phyloP scores from a whole-genome alignment of 2,329 filamentous ascomycete genomes.

The Verruconis gallopava region DNA sequence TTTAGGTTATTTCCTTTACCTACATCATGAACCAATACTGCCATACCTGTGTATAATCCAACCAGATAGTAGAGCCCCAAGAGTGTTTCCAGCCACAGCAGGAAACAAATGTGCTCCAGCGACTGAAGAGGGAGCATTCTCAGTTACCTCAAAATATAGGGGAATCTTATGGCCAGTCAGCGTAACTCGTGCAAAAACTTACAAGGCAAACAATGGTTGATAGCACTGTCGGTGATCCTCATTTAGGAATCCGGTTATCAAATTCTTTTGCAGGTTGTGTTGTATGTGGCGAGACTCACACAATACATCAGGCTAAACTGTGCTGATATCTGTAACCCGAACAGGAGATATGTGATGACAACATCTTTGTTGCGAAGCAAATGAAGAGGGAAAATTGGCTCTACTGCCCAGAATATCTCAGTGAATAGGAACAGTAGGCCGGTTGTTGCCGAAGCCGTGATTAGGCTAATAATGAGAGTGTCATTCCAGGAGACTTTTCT shows the following conservation, averaged over 20 bases:
- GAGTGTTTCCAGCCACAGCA: slow-evolving; percentile 52
- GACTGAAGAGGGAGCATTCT: slow-evolving; percentile 41
- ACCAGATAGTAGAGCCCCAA: slow-evolving; percentile 50
- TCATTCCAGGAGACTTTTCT: slow-evolving; percentile 28
- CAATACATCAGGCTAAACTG: slow-evolving; percentile 34
- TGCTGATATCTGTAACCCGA: slow-evolving; percentile 40
- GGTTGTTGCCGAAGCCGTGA: slow-evolving; percentile 21
- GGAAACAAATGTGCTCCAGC: slow-evolving; percentile 52
- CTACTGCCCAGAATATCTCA: slow-evolving; percentile 32
- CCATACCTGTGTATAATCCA: slow-evolving; percentile 37
- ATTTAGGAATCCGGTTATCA: background rate
- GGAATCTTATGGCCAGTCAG: no score
- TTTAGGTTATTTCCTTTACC: background rate
- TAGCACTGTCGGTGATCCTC: no score
- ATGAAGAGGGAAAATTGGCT: slow-evolving; percentile 46
- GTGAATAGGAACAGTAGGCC: slow-evolving; percentile 19
- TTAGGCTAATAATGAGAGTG: slow-evolving; percentile 19
- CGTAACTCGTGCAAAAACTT: no score
- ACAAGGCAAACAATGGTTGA: slow-evolving; percentile 39
- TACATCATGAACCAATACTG: background rate
- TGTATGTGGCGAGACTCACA: no score
- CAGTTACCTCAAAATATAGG: slow-evolving; percentile 55
- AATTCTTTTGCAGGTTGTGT: no score
- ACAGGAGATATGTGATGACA: slow-evolving; percentile 40
- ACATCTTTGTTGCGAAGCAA: slow-evolving; percentile 41